Evolutionary conservation across 2,329 filamentous ascomycete species (phyloP).

Genomic region (Tolypocladium guangdongense): DNA sequence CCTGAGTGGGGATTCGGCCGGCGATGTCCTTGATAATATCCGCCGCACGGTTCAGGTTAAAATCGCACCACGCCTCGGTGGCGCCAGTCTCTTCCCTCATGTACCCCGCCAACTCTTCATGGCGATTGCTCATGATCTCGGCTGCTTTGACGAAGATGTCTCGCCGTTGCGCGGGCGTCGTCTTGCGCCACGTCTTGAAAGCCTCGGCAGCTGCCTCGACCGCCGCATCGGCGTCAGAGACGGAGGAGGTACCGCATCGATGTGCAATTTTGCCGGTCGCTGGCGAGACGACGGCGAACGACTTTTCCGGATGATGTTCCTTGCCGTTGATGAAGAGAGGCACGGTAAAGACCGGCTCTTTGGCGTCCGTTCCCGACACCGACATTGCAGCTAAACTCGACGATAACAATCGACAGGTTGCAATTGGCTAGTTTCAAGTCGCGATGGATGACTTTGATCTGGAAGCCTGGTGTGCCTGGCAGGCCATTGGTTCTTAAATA

Average conservation of each 20-base stretch:
- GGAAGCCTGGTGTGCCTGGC: neutral
- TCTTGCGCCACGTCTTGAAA: constrained; percentile 57
- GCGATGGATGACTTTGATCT: neutral
- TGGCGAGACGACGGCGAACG: constrained; percentile 9
- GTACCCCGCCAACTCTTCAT: constrained; percentile 48
- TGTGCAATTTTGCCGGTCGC: neutral
- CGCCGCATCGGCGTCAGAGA: constrained; percentile 42
- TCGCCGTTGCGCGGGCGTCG: constrained; percentile 48
- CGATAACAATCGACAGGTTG: neutral
- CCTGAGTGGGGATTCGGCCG: constrained; percentile 26
- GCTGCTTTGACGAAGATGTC: constrained; percentile 62
- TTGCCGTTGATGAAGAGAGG: constrained; percentile 33
- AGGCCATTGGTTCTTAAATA: neutral
- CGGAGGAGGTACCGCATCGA: constrained; percentile 36
- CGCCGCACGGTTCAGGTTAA: constrained; percentile 25
- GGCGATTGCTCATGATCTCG: constrained; percentile 48
- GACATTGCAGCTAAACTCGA: neutral
- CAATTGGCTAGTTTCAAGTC: neutral
- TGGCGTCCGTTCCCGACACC: neutral
- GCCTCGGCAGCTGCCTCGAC: constrained; percentile 49
- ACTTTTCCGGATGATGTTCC: constrained; percentile 32
- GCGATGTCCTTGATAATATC: constrained; percentile 33
- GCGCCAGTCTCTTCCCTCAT: constrained; percentile 41
- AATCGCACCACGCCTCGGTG: constrained; percentile 24
- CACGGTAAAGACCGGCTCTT: constrained; percentile 8